Evolutionary conservation across 192 early-diverging fungal genomes (phyloP), one percentile per base, ranked within the genome.

Genomic region (Coemansia brasiliensis): DNA sequence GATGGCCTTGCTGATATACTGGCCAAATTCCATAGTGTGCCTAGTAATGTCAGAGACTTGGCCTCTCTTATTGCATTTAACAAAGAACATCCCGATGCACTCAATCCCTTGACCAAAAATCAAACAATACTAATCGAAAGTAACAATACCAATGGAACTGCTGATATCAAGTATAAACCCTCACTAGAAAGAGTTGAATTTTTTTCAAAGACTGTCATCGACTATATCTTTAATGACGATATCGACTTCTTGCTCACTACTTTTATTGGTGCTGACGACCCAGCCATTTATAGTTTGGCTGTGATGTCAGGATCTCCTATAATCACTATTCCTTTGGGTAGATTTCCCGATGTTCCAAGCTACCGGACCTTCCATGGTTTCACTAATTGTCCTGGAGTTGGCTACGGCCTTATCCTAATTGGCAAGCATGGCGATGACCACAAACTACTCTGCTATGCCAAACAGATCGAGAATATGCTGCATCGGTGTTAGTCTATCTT

Each of bases 391-490:
- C 26, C 21, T 53, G 52, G 52, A 12, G 25, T 29, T 53, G 52
- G 52, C 37, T 53, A 16, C 29, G 26, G 24, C 26, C 52, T 53
- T 29, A 53, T 53, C 29, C 52, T 53, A 20, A 53, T 53, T 29
- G 52, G 29, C 24, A 53, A 27, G 35, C 52, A 22, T 53, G 52
- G 52, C 15, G 35, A 53, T 16, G 52, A 53, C 52, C 52, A 53
- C 52, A 53, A 53, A 18, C 52, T 53, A 35, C 52, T 53, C 29
- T 53, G 52, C 29, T 53, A 53, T 18, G 52, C 52, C 29, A 53
- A 53, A 9, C 52, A 53, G 29, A 53, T 53, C 37, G 52, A 53
- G 10, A 18, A 53, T 35, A 24, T 53, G 26, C 18, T 53, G 32
- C 46, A 49, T 9, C 18, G 9, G 21, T 18, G 7, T 4, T 49